phyloP scores from a whole-genome alignment of 352 stramenopile genomes.

The Pilasporangium apinafurcum region DNA sequence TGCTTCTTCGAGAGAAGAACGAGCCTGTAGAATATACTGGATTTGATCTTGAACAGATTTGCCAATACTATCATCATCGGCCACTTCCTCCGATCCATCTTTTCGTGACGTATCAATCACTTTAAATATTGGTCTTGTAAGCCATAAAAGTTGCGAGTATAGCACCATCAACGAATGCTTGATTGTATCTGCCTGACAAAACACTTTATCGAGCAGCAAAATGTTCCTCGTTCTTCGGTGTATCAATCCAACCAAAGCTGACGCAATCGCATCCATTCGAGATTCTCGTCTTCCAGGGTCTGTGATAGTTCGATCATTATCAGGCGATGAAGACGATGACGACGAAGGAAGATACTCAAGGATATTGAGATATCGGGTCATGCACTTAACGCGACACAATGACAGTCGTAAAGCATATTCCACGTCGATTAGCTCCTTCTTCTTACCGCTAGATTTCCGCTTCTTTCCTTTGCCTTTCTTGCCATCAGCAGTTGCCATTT shows the following conservation, averaged over 20 bases:
- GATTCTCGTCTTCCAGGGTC: too few relatives aligned
- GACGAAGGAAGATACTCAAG: slow-evolving; percentile 44
- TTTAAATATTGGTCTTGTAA: slow-evolving; percentile 59
- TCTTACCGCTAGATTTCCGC: slow-evolving; percentile 21
- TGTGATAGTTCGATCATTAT: too few relatives aligned
- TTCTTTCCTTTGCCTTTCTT: slow-evolving; percentile 7
- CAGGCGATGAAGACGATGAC: neutral
- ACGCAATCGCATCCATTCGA: slow-evolving; percentile 31
- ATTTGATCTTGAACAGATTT: slow-evolving; percentile 22
- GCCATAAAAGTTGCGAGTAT: slow-evolving; percentile 74
- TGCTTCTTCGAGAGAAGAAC: slow-evolving; percentile 45
- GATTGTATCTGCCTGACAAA: slow-evolving; percentile 54
- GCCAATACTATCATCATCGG: slow-evolving; percentile 4
- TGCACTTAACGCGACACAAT: slow-evolving; percentile 49
- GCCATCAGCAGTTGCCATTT: slow-evolving; percentile 5
- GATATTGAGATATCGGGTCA: slow-evolving; percentile 59
- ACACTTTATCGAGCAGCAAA: slow-evolving; percentile 32
- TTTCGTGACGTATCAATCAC: slow-evolving; percentile 16
- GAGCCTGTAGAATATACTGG: slow-evolving; percentile 25
- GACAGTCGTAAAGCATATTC: slow-evolving; percentile 63
- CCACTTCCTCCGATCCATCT: neutral
- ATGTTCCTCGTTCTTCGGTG: slow-evolving; percentile 41
- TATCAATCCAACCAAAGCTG: slow-evolving; percentile 33
- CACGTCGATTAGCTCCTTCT: slow-evolving; percentile 51
- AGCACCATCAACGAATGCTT: slow-evolving; percentile 61